phyloP scores from a whole-genome alignment of 164 flowering plant genomes.

The Aristolochia californica region DNA sequence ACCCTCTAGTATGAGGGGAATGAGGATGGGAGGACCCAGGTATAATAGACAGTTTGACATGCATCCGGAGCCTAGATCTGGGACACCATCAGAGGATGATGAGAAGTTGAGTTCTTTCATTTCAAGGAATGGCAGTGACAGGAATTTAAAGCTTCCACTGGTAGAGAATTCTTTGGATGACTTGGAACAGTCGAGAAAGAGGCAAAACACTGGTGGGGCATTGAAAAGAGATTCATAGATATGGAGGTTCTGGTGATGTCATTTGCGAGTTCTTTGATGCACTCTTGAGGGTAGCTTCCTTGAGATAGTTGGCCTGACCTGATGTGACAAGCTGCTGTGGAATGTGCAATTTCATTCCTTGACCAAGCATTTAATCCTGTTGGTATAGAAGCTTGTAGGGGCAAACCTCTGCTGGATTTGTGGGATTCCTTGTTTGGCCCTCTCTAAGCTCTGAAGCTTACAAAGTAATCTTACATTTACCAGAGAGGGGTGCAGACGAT shows the following conservation, averaged over 20 bases:
- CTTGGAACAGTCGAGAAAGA: slow-evolving; percentile 32
- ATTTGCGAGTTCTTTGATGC: too few species aligned
- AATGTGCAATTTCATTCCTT: too few species aligned
- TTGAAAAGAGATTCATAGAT: slow-evolving; percentile 26
- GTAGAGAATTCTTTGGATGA: slow-evolving; percentile 41
- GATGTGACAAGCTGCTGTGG: too few species aligned
- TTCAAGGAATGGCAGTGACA: slow-evolving; percentile 40
- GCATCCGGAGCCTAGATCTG: slow-evolving; percentile 54
- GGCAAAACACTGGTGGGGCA: slow-evolving; percentile 20
- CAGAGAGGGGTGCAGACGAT: too few species aligned
- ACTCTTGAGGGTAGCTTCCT: too few species aligned
- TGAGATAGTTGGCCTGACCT: too few species aligned
- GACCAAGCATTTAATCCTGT: too few species aligned
- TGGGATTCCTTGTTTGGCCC: too few species aligned
- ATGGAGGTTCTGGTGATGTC: slow-evolving; percentile 2
- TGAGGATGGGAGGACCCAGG: slow-evolving; percentile 44
- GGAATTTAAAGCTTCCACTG: slow-evolving; percentile 28
- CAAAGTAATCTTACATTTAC: too few species aligned
- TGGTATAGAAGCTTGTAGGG: too few species aligned
- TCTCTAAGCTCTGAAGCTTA: too few species aligned
- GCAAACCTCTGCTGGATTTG: too few species aligned
- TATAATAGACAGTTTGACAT: slow-evolving; percentile 40
- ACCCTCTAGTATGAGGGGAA: slow-evolving; percentile 33
- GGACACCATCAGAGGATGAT: slow-evolving; percentile 39
- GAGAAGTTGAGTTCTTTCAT: slow-evolving; percentile 24